Evolutionary conservation across 306 rosid species (phyloP).

Genomic region (Prunus kanzakura): DNA sequence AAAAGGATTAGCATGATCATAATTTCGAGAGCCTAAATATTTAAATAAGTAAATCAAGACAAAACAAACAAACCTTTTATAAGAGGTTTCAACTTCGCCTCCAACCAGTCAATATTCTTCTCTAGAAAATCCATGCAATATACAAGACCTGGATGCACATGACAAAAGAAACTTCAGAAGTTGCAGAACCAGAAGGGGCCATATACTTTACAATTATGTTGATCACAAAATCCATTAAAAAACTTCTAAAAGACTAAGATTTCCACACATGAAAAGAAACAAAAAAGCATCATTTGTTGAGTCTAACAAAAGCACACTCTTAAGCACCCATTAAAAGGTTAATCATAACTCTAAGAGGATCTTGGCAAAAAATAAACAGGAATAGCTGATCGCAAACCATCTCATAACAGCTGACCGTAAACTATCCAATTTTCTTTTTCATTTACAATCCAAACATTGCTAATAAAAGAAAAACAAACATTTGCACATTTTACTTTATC

Average conservation of each 20-base stretch:
- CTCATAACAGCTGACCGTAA: not conserved
- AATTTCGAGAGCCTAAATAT: not conserved
- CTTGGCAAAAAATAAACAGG: not conserved
- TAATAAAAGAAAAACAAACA: not conserved
- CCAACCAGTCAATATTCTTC: constrained; percentile 90
- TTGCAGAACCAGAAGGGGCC: not conserved
- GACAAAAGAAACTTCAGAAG: constrained; percentile 21
- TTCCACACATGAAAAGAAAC: no score
- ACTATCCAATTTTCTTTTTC: not conserved
- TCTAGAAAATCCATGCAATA: constrained; percentile 95
- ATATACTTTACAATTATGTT: constrained; percentile 3
- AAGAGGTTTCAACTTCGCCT: constrained; percentile 77
- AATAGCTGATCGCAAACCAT: not conserved
- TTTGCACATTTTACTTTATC: not conserved
- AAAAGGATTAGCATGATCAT: not conserved
- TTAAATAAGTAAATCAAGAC: constrained; percentile 5
- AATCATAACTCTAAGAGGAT: not conserved
- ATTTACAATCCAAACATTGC: not conserved
- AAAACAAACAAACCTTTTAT: constrained; percentile 62
- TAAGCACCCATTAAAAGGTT: not conserved
- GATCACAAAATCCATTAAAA: not conserved
- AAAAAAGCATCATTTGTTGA: not conserved
- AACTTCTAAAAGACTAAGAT: not conserved
- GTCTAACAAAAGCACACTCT: not conserved
- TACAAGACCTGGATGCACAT: constrained; percentile 64